A percentile compares a stretch with the other conserved stretches of the same genome.
Evolutionary conservation across 352 stramenopile species (phyloP).

Genomic region (Plasmopara muralis): DNA sequence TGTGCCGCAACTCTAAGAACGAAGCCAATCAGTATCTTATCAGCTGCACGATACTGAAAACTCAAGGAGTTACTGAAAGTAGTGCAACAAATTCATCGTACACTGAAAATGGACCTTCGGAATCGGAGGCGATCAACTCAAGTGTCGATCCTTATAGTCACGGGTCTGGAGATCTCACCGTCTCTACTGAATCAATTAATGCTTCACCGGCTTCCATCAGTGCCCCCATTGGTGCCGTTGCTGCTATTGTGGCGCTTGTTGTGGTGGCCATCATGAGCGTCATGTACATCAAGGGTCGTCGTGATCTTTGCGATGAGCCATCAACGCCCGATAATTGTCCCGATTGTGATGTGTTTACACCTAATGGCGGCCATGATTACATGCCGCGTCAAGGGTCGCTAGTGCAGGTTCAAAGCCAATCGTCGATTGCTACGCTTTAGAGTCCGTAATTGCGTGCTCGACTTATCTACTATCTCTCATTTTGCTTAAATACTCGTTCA

Average conservation of each 20-base stretch:
- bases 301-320: slow-evolving; percentile 15
- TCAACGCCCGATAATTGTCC: slow-evolving; percentile 17
- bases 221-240: slow-evolving; percentile 4
- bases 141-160: slow-evolving; percentile 1
- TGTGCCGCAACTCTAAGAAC: slow-evolving; percentile 56
- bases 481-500: slow-evolving; percentile 8
- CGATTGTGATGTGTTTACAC: slow-evolving; percentile 10
- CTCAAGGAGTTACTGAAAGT: slow-evolving; percentile 12
- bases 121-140: slow-evolving; percentile 2
- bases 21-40: slow-evolving; percentile 49
- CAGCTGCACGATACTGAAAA: slow-evolving; percentile 44
- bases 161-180: slow-evolving; percentile 1
- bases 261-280: slow-evolving; percentile 26
- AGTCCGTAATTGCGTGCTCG: not conserved
- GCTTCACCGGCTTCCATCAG: not conserved
- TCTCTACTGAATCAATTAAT: slow-evolving; percentile 3
- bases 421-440: slow-evolving; percentile 31
- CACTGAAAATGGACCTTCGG: not conserved
- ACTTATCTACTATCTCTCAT: not conserved
- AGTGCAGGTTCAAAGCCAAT: slow-evolving; percentile 30
- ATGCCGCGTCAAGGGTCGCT: slow-evolving; percentile 26
- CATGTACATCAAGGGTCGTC: slow-evolving; percentile 23
- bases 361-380: slow-evolving; percentile 11
- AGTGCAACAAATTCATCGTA: not conserved
- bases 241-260: slow-evolving; percentile 15